These are phyloP conservation scores for Nakazawaea populi DNA, from an alignment of 805 yeast species.

Conservation along the genomic window DNA sequence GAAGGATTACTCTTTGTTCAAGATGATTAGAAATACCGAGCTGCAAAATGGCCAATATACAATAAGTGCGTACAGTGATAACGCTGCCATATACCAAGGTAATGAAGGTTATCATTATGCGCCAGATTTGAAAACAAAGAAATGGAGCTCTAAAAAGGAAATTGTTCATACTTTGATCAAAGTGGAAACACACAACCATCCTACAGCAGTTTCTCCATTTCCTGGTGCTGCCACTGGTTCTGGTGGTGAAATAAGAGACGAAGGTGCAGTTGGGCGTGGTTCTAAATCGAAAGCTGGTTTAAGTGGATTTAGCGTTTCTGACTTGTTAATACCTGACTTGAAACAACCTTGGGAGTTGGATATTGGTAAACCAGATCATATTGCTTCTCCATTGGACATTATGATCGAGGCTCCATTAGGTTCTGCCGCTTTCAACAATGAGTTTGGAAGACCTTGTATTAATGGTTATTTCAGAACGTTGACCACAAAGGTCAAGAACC, in stretches of 20 bases:
- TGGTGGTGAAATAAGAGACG: constrained; percentile 99
- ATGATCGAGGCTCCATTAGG: constrained; percentile 98
- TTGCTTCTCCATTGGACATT: constrained; percentile 87
- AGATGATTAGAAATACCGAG: constrained; percentile 95
- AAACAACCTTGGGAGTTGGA: constrained; percentile 94
- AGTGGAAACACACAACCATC: constrained; percentile 98
- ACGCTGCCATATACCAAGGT: constrained; percentile 94
- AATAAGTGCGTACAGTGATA: constrained; percentile 91
- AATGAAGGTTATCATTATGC: constrained; percentile 70
- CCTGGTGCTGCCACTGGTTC: constrained; percentile 99
- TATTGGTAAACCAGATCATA: constrained; percentile 87
- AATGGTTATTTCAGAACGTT: constrained; percentile 95
- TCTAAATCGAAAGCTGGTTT: constrained; percentile 96
- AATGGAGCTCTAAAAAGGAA: constrained; percentile 74
- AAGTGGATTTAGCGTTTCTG: constrained; percentile 89
- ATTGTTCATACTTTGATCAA: constrained; percentile 84
- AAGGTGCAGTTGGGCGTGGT: constrained; percentile 99
- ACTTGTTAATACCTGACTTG: constrained; percentile 77
- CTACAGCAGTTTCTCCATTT: constrained; percentile 98
- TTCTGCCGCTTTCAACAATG: constrained; percentile 96
- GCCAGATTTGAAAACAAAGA: constrained; percentile 67
- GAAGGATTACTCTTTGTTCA: constrained; percentile 73
- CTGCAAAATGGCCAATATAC: constrained; percentile 73
- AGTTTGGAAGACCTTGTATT: constrained; percentile 97
- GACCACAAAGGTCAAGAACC: constrained; percentile 67